Evolutionary conservation across 257 asterid species (phyloP), one percentile per base, ranked within the genome.

Genomic region (Solanum piurae): DNA sequence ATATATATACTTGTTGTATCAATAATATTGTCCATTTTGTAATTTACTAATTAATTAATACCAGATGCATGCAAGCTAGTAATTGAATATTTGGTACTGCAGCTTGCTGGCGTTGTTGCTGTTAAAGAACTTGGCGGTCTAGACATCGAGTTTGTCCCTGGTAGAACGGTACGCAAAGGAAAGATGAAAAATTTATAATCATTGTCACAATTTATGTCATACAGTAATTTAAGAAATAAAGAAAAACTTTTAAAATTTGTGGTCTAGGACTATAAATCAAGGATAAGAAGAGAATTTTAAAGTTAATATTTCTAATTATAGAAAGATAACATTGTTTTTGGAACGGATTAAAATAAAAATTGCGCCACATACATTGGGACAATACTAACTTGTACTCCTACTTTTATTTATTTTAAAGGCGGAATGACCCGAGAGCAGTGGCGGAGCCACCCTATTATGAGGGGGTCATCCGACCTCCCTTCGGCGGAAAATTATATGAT

Each of bases 81-180:
- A 58, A 58, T 21, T 58, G 66, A 55, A 18, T 55, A 82, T 31
- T 52, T 44, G 89, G 27, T 9, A 66, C 84, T 86, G 88, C 93
- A 96, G 98, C 96, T 96, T 68, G 98, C 98, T 75, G 99, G 99
- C 52, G 91, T 93, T 27, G 95, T 95, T 86, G 98, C 99, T 7
- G 95, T 96, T 86, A 94, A 95, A 91, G 87, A 88, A 38, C 94
- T 96, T 31, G 98, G 93, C 76, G 99, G 98, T 76, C 98, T 98
- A 42, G 74, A 88, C 18, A 79, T 95, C 75, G 93, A 91, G 77
- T 95, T 96, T 88, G 93, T 89, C 89, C 93, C 95, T 2, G 98
- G 98, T 66, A 91, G 99, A 90, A 93, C 92, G 98, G 99, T 94
- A 91, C 5, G 44, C 42, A 14, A 25, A 27, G 16, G 44, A 46